A percentile compares a stretch with the other conserved stretches of the same genome.
Conservation (phyloP, 2,329 filamentous ascomycete genomes). For the Metarhizium rileyi region DNA sequence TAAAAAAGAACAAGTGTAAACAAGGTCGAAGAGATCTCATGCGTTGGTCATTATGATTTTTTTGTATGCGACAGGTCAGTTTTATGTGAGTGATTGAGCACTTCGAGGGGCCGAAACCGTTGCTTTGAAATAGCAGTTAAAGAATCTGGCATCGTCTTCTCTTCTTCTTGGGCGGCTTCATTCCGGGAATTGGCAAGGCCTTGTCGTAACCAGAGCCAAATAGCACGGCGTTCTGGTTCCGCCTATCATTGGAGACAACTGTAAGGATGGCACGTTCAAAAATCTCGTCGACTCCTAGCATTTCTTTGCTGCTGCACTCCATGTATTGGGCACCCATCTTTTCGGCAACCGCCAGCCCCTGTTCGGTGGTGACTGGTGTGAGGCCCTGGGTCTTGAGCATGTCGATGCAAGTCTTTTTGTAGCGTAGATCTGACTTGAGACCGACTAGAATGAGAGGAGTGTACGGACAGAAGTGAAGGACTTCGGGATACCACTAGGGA, state of each 20-base stretch:
- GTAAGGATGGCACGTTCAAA: conserved; percentile 88
- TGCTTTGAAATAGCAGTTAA: conserved; percentile 31
- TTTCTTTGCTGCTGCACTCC: conserved; percentile 98
- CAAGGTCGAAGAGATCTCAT: conserved; percentile 8
- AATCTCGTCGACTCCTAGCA: conserved; percentile 91
- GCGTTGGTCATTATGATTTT: conserved; percentile 28
- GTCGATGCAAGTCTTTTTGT: conserved; percentile 94
- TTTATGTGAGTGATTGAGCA: neutral
- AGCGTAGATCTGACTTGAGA: conserved; percentile 91
- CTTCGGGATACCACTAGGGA: conserved; percentile 91
- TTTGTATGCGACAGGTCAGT: conserved; percentile 15
- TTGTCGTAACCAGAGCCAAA: conserved; percentile 28
- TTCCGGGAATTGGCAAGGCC: conserved; percentile 30
- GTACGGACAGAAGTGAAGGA: conserved; percentile 96
- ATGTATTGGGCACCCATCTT: conserved; percentile 95
- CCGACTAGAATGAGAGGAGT: conserved; percentile 93
- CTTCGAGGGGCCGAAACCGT: neutral
- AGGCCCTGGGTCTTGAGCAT: conserved; percentile 97
- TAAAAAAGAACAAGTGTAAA: conserved; percentile 25
- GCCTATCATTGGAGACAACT: conserved; percentile 71
- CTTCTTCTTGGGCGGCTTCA: conserved; percentile 59
- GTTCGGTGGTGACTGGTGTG: conserved; percentile 85
- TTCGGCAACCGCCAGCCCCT: conserved; percentile 76
- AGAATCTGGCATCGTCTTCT: conserved; percentile 76
- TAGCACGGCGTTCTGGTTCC: conserved; percentile 46